Percentiles rank a stretch among this genome's conserved stretches.
Evolutionary conservation across 1,284 basidiomycete genomes (phyloP).

Genomic region (Melanopsichium pennsylvanicum): DNA sequence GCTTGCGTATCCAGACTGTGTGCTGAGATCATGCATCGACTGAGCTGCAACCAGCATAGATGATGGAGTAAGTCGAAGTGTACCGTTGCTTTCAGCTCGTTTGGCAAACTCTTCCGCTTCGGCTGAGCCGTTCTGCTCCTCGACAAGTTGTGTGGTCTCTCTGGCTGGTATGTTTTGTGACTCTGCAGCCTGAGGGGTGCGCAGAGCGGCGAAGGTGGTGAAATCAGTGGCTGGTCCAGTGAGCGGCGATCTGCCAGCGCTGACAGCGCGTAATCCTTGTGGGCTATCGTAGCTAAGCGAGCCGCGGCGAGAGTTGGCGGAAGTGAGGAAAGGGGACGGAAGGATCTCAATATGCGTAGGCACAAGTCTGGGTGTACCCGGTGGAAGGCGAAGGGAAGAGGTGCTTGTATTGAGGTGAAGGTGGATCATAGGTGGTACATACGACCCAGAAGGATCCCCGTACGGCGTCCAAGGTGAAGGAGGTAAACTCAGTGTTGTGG

Average conservation of each 20-base stretch:
- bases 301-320: constrained; percentile 28
- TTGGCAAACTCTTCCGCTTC: not conserved
- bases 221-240: constrained; percentile 16
- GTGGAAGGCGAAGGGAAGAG: constrained; percentile 28
- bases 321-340: constrained; percentile 52
- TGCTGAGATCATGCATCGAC: not conserved
- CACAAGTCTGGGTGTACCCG: constrained; percentile 51
- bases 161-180: not conserved
- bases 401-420: constrained; percentile 43
- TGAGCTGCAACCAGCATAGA: constrained; percentile 24
- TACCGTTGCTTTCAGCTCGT: not conserved
- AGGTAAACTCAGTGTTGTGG: constrained; percentile 52
- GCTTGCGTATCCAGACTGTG: not conserved
- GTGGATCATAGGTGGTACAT: constrained; percentile 26
- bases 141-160: not conserved
- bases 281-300: constrained; percentile 37
- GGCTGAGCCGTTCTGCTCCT: not conserved
- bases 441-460: constrained; percentile 6
- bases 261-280: constrained; percentile 15
- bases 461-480: constrained; percentile 58
- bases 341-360: constrained; percentile 49
- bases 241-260: constrained; percentile 14
- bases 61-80: constrained; percentile 25
- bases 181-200: constrained; percentile 1
- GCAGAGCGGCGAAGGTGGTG: constrained; percentile 16